These are phyloP conservation scores for Aspergillus homomorphus DNA, from an alignment of 495 filamentous ascomycete genomes.

Conservation along the genomic window DNA sequence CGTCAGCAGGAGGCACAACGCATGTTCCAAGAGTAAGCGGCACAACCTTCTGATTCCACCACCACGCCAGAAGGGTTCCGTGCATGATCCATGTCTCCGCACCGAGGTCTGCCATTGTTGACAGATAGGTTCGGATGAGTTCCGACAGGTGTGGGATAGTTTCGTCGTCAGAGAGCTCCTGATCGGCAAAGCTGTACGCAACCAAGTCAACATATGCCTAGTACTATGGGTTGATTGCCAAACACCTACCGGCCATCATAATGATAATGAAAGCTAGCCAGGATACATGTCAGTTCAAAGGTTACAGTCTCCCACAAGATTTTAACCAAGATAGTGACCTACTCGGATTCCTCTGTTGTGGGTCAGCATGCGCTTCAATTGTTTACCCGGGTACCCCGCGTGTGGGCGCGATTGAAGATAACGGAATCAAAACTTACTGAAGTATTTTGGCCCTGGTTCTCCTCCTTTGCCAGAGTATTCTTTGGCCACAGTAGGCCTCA, in stretches of 20 bases:
- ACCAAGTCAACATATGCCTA: conserved; percentile 14
- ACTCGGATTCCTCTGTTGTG: conserved; percentile 52
- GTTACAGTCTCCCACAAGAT: neutral
- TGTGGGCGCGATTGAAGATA: neutral
- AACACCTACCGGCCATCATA: conserved; percentile 57
- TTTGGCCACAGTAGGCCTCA: conserved; percentile 41
- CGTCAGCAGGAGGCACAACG: conserved; percentile 6
- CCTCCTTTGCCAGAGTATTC: conserved; percentile 46
- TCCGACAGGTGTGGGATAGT: conserved; percentile 44
- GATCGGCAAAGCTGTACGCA: conserved; percentile 46
- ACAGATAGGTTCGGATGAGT: conserved; percentile 55
- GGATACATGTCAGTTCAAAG: conserved; percentile 11
- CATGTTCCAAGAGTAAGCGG: neutral
- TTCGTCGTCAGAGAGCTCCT: conserved; percentile 44
- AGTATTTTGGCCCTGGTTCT: conserved; percentile 52
- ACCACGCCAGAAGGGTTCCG: conserved; percentile 59
- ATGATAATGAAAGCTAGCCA: conserved; percentile 54
- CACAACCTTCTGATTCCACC: conserved; percentile 57
- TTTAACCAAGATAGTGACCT: conserved; percentile 29
- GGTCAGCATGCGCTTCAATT: conserved; percentile 16
- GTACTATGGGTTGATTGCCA: neutral
- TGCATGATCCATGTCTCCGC: conserved; percentile 65
- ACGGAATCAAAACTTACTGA: conserved; percentile 46
- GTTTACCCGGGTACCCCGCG: neutral
- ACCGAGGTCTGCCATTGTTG: conserved; percentile 53